A percentile compares a stretch with the other conserved stretches of the same genome.
These are phyloP conservation scores for Spencermartinsiella europaea DNA, from an alignment of 805 yeast species.

Conservation along the genomic window DNA sequence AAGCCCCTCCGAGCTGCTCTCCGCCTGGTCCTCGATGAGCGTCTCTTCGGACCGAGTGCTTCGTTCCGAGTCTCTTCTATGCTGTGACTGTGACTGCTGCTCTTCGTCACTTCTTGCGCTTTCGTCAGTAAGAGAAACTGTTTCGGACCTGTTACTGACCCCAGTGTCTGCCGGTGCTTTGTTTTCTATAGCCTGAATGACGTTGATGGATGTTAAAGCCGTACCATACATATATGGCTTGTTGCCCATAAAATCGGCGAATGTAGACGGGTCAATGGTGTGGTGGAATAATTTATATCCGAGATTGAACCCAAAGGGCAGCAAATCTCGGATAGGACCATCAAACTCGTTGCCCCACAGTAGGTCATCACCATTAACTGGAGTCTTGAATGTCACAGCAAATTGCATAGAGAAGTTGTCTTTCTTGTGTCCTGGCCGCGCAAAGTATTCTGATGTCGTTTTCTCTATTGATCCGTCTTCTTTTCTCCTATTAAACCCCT, in stretches of 20 bases:
- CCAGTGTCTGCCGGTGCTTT: conserved; percentile 5
- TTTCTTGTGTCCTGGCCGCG: conserved; percentile 19
- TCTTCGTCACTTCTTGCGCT: not conserved
- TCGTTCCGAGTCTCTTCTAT: conserved; percentile 21
- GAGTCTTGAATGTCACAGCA: conserved; percentile 37
- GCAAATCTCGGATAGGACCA: conserved; percentile 49
- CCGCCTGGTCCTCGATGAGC: not conserved
- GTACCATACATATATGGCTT: conserved; percentile 61
- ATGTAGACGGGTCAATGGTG: conserved; percentile 59
- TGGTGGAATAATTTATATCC: conserved; percentile 54
- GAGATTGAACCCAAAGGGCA: conserved; percentile 51
- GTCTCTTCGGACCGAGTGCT: conserved; percentile 6
- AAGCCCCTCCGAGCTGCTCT: not conserved
- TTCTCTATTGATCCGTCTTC: conserved; percentile 25
- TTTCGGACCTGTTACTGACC: not conserved
- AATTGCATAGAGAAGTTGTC: conserved; percentile 37
- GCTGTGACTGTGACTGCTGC: not conserved
- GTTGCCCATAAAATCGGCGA: conserved; percentile 56
- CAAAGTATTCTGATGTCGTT: conserved; percentile 23
- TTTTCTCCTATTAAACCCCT: conserved; percentile 41
- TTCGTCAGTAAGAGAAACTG: too few relatives aligned
- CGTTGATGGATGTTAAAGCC: conserved; percentile 53
- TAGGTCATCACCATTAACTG: conserved; percentile 47
- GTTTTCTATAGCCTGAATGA: conserved; percentile 32
- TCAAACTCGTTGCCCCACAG: conserved; percentile 68